Base-by-base conservation (phyloP, 75 land plant genomes). In the Cryptomeria japonica region DNA sequence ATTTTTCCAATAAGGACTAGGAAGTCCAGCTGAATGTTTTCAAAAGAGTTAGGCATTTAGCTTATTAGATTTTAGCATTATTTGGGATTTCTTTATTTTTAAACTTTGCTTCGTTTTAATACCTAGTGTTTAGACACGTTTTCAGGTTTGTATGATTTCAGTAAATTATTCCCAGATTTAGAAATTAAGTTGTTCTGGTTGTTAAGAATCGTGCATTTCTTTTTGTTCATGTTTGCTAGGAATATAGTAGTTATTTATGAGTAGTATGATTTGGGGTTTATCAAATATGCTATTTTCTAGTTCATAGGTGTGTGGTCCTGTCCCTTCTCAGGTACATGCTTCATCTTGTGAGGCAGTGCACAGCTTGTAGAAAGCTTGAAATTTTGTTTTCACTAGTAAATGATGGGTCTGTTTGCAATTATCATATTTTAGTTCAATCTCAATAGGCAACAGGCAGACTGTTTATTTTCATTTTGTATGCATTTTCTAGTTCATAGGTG, bases 401-500 rank as follows among this genome's bases (percentile, higher is more conserved):
- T 28, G 28, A 64, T 64, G 70, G 70, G 70, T 9, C 31, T 64
- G 70, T 25, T 64, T 25, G 70, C 70, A 64, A 64, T 64, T n/a
- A 64, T 64, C 31, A 64, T 64, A n/a, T 64, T 28, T 64, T 5
- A 25, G 70, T 64, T 5, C 0, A 6, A 64, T 64, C 5, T 64
- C 25, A 25, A 64, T 5, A 22, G 70, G 28, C n/a, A 64, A 64
- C 6, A 64, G n/a, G 28, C 31, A 34, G 77, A 75, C 38, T 75
- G 77, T 38, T 75, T 75, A 75, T 75, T 75, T 75, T 75, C 37
- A 75, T 75, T 75, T 75, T 64, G 9, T 64, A 25, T 64, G 70
- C 70, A 32, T 34, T 3, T 75, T 75, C 37, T 34, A 25, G 37
- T 75, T 75, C 77, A 12, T 34, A 13, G 16, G 70, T 0, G 8